Evolutionary conservation across 164 flowering plant genomes (phyloP).

Genomic region (Chimonanthus praecox): DNA sequence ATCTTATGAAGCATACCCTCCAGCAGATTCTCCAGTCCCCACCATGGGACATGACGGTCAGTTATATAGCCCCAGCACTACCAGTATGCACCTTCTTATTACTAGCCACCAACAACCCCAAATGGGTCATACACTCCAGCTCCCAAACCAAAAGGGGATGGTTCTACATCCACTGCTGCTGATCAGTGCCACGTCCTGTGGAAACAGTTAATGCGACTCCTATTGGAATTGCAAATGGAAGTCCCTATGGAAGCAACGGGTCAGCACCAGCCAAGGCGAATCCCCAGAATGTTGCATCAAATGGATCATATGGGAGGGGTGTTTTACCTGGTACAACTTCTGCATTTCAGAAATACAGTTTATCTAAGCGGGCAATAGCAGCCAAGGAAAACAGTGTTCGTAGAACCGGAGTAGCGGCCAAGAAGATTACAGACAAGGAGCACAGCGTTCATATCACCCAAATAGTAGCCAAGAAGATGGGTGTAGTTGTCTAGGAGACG

Average conservation of each 20-base stretch:
- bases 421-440: too few relatives aligned
- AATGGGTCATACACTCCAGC: conserved; percentile 35
- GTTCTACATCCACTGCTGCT: conserved; percentile 36
- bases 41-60: conserved; percentile 79
- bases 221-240: conserved; percentile 14
- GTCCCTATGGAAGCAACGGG: conserved; percentile 35
- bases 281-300: conserved; percentile 32
- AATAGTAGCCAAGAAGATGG: too few relatives aligned
- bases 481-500: too few relatives aligned
- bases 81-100: conserved; percentile 63
- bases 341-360: too few relatives aligned
- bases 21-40: conserved; percentile 66
- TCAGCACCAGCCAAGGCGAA: conserved; percentile 30
- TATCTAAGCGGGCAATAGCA: too few relatives aligned
- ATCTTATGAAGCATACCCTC: conserved; percentile 68
- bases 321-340: conserved; percentile 24
- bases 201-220: conserved; percentile 38
- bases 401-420: too few relatives aligned
- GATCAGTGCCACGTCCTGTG: conserved; percentile 51
- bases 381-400: too few relatives aligned
- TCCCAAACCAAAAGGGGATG: conserved; percentile 31
- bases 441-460: too few relatives aligned
- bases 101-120: conserved; percentile 44
- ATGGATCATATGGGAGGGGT: conserved; percentile 45
- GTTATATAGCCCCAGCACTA: conserved; percentile 74